These are phyloP conservation scores for Flaveria robusta DNA, from an alignment of 129 eudicot genomes.

Conservation along the genomic window DNA sequence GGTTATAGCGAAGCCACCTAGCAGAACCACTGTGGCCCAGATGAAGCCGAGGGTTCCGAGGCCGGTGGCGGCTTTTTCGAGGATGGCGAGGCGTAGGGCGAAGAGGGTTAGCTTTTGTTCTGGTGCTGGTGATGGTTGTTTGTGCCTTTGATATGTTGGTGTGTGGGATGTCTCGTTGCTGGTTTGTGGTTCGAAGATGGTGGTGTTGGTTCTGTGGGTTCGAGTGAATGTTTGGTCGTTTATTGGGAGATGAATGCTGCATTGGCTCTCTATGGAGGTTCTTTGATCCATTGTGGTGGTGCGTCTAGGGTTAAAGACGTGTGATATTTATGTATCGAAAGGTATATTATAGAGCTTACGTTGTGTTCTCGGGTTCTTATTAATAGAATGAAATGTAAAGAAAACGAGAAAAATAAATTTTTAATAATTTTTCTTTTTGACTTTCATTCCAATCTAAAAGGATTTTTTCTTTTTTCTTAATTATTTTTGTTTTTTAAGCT, in stretches of 20 bases:
- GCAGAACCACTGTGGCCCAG: conserved; percentile 96
- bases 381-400: no score
- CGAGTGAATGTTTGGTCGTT: conserved; percentile 37
- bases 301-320: not conserved
- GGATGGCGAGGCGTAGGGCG: conserved; percentile 82
- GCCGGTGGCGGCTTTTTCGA: conserved; percentile 85
- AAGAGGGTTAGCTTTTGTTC: conserved; percentile 82
- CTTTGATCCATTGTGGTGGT: conserved; percentile 5
- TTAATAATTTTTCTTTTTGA: no score
- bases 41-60: conserved; percentile 89
- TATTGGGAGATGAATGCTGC: conserved; percentile 58
- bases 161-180: conserved; percentile 47
- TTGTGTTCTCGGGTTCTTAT: no score
- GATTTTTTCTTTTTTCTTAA: no score
- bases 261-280: conserved; percentile 47
- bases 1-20: conserved; percentile 87
- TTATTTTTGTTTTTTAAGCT: no score
- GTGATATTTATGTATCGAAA: not conserved
- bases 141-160: conserved; percentile 19
- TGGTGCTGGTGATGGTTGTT: conserved; percentile 48
- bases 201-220: conserved; percentile 32
- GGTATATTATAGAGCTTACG: no score
- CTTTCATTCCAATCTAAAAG: no score
- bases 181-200: conserved; percentile 69
- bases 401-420: no score